Conservation (phyloP, 306 rosid species). For the Cucurbita maxima region DNA sequence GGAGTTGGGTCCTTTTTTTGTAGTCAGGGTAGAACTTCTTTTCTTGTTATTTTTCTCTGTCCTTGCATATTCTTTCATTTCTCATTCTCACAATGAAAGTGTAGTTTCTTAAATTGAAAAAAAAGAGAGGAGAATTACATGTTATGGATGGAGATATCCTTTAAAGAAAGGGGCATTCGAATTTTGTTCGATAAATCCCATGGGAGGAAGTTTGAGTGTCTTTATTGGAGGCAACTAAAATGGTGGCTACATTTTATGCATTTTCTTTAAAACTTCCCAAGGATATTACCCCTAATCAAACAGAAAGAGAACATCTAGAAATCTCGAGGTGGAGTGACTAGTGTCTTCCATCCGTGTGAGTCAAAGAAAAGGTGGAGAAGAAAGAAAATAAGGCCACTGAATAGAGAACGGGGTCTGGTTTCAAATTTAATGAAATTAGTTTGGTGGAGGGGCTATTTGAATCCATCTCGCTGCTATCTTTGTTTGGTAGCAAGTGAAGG, state of each 20-base stretch:
- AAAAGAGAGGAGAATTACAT: background rate
- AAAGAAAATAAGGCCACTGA: background rate
- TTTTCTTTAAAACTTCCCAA: background rate
- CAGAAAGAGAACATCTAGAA: background rate
- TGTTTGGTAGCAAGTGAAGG: background rate
- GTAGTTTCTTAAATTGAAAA: too few relatives aligned
- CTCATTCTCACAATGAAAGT: background rate
- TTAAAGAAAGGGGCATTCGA: background rate
- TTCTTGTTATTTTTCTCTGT: background rate
- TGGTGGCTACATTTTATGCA: background rate
- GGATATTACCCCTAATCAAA: background rate
- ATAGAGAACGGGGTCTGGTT: background rate
- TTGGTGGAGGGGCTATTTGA: background rate
- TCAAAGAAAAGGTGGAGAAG: background rate
- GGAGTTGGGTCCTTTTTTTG: background rate
- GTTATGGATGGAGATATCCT: background rate
- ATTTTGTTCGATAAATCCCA: background rate
- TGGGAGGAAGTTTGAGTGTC: background rate
- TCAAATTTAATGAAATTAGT: background rate
- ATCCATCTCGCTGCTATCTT: background rate
- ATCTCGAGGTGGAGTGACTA: background rate
- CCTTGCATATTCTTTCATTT: background rate
- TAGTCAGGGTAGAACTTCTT: background rate
- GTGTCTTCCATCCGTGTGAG: background rate
- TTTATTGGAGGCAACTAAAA: background rate